These are phyloP conservation scores for Calonectria pauciramosa DNA, from an alignment of 2,329 filamentous ascomycete species.

Conservation along the genomic window DNA sequence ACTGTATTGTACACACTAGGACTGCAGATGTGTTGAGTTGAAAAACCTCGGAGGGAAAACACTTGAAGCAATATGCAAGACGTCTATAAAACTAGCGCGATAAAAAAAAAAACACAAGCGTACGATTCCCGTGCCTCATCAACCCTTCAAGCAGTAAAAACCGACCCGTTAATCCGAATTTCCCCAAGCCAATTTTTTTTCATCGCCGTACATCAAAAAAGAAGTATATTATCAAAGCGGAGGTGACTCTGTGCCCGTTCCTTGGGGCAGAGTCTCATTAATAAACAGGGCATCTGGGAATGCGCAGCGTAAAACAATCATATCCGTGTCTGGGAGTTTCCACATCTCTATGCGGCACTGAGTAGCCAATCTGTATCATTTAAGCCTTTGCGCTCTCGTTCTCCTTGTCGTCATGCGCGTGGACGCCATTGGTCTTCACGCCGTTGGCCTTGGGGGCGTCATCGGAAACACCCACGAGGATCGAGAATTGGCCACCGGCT, in stretches of 20 bases:
- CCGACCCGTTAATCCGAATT: slow-evolving; percentile 9
- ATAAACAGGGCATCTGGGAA: slow-evolving; percentile 25
- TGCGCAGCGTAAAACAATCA: slow-evolving; percentile 17
- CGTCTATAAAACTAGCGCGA: slow-evolving; percentile 27
- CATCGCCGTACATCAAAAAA: slow-evolving; percentile 4
- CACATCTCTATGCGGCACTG: neutral
- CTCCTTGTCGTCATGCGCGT: slow-evolving; percentile 34
- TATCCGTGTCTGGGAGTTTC: neutral
- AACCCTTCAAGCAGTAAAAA: slow-evolving; percentile 7
- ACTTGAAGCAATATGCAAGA: slow-evolving; percentile 20
- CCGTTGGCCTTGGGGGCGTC: slow-evolving; percentile 50
- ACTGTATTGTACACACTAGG: slow-evolving; percentile 20
- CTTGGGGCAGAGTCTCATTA: slow-evolving; percentile 8
- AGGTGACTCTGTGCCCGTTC: slow-evolving; percentile 1
- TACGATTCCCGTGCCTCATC: slow-evolving; percentile 22
- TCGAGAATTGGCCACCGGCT: slow-evolving; percentile 87
- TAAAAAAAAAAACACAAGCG: slow-evolving; percentile 13
- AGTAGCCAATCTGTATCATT: neutral
- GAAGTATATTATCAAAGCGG: slow-evolving; percentile 15
- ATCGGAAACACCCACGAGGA: slow-evolving; percentile 65
- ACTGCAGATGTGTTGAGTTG: slow-evolving; percentile 11
- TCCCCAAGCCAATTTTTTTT: slow-evolving; percentile 19
- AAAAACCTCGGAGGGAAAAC: neutral
- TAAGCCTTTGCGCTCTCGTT: slow-evolving; percentile 29
- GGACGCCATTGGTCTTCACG: slow-evolving; percentile 38